Conservation (phyloP, 176 grass and related monocot species). For the Oryza coarctata region DNA sequence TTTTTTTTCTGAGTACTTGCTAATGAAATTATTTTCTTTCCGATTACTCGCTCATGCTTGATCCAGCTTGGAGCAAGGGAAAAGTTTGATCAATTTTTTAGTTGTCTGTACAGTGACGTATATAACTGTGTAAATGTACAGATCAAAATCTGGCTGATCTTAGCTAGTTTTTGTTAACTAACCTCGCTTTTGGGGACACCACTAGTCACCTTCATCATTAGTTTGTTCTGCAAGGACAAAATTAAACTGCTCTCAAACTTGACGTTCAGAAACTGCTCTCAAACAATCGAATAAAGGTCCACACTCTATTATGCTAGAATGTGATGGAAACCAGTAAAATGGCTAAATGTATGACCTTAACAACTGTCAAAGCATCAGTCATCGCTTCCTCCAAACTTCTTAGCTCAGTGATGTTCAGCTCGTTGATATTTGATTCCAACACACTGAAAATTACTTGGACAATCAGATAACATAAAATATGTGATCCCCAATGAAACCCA, state of each 20-base stretch:
- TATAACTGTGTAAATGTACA: neutral
- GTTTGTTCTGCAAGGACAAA: constrained; percentile 23
- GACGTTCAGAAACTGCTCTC: too few relatives aligned
- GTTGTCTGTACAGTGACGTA: neutral
- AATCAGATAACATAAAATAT: neutral
- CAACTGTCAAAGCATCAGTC: constrained; percentile 15
- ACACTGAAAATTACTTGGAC: constrained; percentile 25
- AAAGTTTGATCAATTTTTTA: neutral
- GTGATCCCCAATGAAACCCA: neutral
- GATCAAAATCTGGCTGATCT: neutral
- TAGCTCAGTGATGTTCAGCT: constrained; percentile 19
- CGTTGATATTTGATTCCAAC: constrained; percentile 23
- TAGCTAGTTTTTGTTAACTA: neutral
- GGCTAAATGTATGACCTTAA: constrained; percentile 25
- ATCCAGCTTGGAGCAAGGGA: neutral
- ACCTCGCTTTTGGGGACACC: neutral
- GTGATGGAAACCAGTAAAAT: neutral
- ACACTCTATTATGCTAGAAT: neutral
- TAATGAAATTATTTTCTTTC: too few relatives aligned
- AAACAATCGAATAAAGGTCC: neutral
- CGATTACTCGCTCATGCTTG: too few relatives aligned
- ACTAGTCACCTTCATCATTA: constrained; percentile 16
- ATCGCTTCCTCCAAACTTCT: constrained; percentile 30
- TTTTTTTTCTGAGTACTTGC: too few relatives aligned
- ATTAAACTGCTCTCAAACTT: constrained; percentile 12